A percentile compares a stretch with the other conserved stretches of the same genome.
phyloP scores from a whole-genome alignment of 23 red algal genomes.

The Rhodosorus marinus region DNA sequence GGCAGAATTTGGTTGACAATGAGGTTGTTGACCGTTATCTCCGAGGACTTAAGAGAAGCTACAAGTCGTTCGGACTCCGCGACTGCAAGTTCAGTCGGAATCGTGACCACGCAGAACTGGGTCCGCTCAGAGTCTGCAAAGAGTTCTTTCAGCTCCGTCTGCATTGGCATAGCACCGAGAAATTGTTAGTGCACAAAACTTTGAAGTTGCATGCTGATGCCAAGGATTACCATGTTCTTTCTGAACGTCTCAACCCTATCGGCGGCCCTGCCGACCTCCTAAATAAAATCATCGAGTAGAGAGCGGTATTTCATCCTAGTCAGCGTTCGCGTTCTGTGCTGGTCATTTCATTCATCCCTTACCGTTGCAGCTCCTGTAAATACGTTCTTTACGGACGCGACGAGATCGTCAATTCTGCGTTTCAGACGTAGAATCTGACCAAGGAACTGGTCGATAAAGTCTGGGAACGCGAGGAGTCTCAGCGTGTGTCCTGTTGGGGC shows the following conservation, averaged over 20 bases:
- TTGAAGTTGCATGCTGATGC: too few species aligned
- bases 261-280: slow-evolving; percentile 22
- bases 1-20: slow-evolving; percentile 83
- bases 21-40: slow-evolving; percentile 27
- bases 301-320: too few species aligned
- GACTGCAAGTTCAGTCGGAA: slow-evolving; percentile 70
- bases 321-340: neutral
- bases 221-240: slow-evolving; percentile 15
- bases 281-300: too few species aligned
- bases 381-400: slow-evolving; percentile 32
- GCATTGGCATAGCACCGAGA: too few species aligned
- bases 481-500: slow-evolving; percentile 94
- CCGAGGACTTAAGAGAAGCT: slow-evolving; percentile 11
- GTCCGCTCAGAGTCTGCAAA: slow-evolving; percentile 26
- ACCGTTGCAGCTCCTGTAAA: slow-evolving; percentile 14
- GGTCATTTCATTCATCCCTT: slow-evolving; percentile 1
- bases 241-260: slow-evolving; percentile 22
- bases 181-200: too few species aligned
- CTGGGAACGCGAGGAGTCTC: slow-evolving; percentile 71
- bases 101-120: slow-evolving; percentile 69
- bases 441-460: slow-evolving; percentile 80
- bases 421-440: slow-evolving; percentile 72
- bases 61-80: slow-evolving; percentile 70
- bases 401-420: slow-evolving; percentile 32
- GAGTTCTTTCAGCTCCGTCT: slow-evolving; percentile 27